Conservation (phyloP, 805 yeast genomes). For the Candida tallmaniae region DNA sequence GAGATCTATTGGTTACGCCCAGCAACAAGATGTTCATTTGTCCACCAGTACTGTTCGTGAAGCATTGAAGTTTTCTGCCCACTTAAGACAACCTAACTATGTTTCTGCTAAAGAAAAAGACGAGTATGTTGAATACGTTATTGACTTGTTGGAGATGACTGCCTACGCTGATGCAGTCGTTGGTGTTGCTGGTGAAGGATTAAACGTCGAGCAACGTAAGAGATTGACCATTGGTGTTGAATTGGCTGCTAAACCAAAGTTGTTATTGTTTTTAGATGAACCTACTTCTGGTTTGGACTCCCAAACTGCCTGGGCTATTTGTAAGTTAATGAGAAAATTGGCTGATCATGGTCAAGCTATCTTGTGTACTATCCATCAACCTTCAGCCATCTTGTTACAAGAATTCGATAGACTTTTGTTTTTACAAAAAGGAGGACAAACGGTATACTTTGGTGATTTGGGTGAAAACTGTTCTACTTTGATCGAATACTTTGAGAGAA, state of each 20-base stretch:
- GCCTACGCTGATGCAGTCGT: constrained; percentile 74
- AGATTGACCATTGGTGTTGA: constrained; percentile 40
- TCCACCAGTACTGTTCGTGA: constrained; percentile 69
- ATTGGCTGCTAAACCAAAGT: constrained; percentile 37
- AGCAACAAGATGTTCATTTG: constrained; percentile 76
- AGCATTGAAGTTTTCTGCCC: constrained; percentile 66
- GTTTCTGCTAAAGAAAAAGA: constrained; percentile 56
- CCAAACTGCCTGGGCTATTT: constrained; percentile 42
- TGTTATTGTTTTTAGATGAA: constrained; percentile 37
- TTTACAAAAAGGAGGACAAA: constrained; percentile 70
- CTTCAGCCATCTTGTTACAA: constrained; percentile 73
- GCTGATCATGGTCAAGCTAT: constrained; percentile 40
- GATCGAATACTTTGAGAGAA: constrained; percentile 61
- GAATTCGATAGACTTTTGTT: constrained; percentile 72
- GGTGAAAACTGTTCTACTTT: constrained; percentile 59
- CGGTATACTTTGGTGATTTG: constrained; percentile 79
- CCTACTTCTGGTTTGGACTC: constrained; percentile 44
- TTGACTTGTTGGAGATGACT: constrained; percentile 63
- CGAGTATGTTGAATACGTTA: constrained; percentile 65
- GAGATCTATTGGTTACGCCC: constrained; percentile 75
- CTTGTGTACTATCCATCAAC: constrained; percentile 71
- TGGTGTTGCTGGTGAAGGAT: constrained; percentile 67
- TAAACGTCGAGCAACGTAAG: constrained; percentile 39
- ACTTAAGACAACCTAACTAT: constrained; percentile 61
- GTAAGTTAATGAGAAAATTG: constrained; percentile 36